These are phyloP conservation scores for Fusarium gaditjirri DNA, from an alignment of 2,329 filamentous ascomycete species.

Conservation along the genomic window DNA sequence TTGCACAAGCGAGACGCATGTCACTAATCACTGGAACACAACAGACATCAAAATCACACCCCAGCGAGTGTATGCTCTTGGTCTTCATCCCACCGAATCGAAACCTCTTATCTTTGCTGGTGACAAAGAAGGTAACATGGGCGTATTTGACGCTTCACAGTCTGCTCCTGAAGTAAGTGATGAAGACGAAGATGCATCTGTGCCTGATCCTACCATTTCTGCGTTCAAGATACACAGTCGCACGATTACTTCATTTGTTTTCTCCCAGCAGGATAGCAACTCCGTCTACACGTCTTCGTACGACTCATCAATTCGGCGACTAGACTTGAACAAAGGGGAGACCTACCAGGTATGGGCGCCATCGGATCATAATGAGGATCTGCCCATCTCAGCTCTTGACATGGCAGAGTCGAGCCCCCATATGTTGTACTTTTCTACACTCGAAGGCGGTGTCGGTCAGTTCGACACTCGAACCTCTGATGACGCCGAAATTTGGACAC, in stretches of 20 bases:
- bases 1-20: no score
- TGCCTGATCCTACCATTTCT: slow-evolving; percentile 80
- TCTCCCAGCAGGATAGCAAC: slow-evolving; percentile 77
- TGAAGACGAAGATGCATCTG: slow-evolving; percentile 74
- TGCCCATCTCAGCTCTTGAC: slow-evolving; percentile 86
- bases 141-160: slow-evolving; percentile 90
- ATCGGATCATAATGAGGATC: slow-evolving; percentile 72
- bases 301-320: slow-evolving; percentile 88
- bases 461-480: slow-evolving; percentile 77
- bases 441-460: slow-evolving; percentile 82
- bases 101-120: slow-evolving; percentile 93
- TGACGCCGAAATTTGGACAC: slow-evolving; percentile 73
- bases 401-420: slow-evolving; percentile 77
- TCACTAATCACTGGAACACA: slow-evolving; percentile 46
- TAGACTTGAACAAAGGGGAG: slow-evolving; percentile 83
- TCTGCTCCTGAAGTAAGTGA: slow-evolving; percentile 67
- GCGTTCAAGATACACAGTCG: slow-evolving; percentile 90
- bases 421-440: slow-evolving; percentile 85
- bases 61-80: slow-evolving; percentile 85
- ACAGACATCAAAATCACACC: slow-evolving; percentile 90
- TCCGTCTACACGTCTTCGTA: slow-evolving; percentile 88
- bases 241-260: slow-evolving; percentile 87
- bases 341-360: slow-evolving; percentile 87
- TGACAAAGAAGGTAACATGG: slow-evolving; percentile 91
- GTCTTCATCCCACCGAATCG: slow-evolving; percentile 86